phyloP scores from a whole-genome alignment of 169 alveolate species.

The Plasmodium gonderi region DNA sequence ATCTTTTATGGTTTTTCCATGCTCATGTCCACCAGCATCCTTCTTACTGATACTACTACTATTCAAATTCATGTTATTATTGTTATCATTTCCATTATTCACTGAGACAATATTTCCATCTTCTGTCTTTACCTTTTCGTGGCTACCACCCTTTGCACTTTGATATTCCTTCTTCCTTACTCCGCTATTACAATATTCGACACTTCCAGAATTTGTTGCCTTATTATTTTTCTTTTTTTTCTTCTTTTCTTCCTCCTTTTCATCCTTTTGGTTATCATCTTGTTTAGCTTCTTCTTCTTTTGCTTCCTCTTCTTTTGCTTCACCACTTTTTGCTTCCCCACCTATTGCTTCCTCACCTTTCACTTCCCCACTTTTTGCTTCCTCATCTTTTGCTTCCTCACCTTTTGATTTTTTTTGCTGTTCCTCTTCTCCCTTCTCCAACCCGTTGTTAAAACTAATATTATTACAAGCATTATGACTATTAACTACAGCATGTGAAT shows the following conservation, averaged over 20 bases:
- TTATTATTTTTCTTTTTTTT: constrained; percentile 9
- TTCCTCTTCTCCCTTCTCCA: neutral
- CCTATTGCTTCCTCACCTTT: no score
- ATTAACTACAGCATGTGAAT: neutral
- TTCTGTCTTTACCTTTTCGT: constrained; percentile 12
- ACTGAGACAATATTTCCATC: neutral
- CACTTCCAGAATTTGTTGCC: neutral
- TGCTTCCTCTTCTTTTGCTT: no score
- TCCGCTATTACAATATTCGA: neutral
- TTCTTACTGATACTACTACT: neutral
- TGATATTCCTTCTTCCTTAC: constrained; percentile 2
- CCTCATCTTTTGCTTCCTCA: neutral
- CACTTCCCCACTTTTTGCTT: no score
- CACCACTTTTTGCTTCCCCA: no score
- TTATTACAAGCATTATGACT: no score
- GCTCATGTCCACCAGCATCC: neutral
- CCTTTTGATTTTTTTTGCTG: neutral
- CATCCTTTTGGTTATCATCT: neutral
- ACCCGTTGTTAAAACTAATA: no score
- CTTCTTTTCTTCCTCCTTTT: neutral
- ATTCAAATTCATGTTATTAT: neutral
- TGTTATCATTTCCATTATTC: neutral
- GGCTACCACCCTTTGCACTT: neutral
- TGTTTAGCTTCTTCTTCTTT: neutral
- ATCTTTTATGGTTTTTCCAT: constrained; percentile 18